Evolutionary conservation across 2,329 filamentous ascomycete species (phyloP).

Genomic region (Drechslerella coelobrocha): DNA sequence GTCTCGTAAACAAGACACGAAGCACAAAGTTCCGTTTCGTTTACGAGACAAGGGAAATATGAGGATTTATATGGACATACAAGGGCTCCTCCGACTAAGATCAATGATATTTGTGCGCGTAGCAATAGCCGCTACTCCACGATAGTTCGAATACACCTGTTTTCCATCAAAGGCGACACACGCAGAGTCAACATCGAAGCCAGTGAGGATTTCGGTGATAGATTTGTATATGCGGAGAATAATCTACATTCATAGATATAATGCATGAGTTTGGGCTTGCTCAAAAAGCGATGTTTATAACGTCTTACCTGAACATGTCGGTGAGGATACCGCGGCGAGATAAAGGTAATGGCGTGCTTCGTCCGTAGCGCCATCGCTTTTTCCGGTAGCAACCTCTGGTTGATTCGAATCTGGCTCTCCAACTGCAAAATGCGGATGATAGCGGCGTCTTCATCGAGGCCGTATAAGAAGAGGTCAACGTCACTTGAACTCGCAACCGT

Average conservation of each 20-base stretch:
- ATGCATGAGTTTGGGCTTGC: too few relatives aligned
- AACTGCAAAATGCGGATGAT: slow-evolving; percentile 87
- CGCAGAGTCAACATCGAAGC: slow-evolving; percentile 84
- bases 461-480: slow-evolving; percentile 85
- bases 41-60: too few relatives aligned
- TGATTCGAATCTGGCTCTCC: slow-evolving; percentile 73
- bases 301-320: too few relatives aligned
- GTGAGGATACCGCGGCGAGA: slow-evolving; percentile 79
- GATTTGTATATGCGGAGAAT: slow-evolving; percentile 85
- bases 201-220: slow-evolving; percentile 81
- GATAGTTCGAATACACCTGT: slow-evolving; percentile 79
- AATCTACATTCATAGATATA: too few relatives aligned
- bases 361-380: slow-evolving; percentile 75
- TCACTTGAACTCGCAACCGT: slow-evolving; percentile 82
- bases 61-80: too few relatives aligned
- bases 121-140: slow-evolving; percentile 77
- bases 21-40: too few relatives aligned
- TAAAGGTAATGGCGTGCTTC: slow-evolving; percentile 86
- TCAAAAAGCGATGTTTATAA: too few relatives aligned
- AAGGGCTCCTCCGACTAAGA: slow-evolving; percentile 81
- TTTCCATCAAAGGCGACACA: slow-evolving; percentile 80
- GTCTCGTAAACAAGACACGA: too few relatives aligned
- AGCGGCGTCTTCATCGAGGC: slow-evolving; percentile 73
- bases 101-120: slow-evolving; percentile 84
- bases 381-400: too few relatives aligned